Evolutionary conservation across 306 rosid species (phyloP).

Genomic region (Rosa chinensis): DNA sequence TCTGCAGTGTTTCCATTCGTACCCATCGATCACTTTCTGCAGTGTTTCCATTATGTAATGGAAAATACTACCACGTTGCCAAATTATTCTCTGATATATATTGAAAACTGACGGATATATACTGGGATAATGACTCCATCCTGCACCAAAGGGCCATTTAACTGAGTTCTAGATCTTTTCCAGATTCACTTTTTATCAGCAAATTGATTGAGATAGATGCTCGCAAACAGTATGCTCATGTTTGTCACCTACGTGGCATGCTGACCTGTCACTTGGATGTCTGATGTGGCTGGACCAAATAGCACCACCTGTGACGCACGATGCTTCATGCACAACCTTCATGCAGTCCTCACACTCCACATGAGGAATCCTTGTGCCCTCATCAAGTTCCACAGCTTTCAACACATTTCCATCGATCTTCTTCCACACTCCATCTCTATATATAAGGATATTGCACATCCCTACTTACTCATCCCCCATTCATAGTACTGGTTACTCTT

Average conservation of each 20-base stretch:
- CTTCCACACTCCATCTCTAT: conserved; percentile 6
- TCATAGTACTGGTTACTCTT: background rate
- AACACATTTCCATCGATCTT: background rate
- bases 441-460: background rate
- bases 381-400: background rate
- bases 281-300: conserved; percentile 19
- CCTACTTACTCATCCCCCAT: background rate
- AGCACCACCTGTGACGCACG: background rate
- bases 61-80: background rate
- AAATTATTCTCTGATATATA: too few species aligned
- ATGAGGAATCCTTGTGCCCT: conserved; percentile 27
- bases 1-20: background rate
- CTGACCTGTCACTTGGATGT: conserved; percentile 14
- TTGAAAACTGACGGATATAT: too few species aligned
- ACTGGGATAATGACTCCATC: conserved; percentile 3
- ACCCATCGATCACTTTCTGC: background rate
- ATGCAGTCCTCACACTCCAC: conserved; percentile 30
- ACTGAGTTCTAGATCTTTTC: background rate
- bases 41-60: background rate
- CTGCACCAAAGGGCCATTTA: conserved; percentile 4
- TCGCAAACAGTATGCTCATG: background rate
- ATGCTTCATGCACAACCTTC: background rate
- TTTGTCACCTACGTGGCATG: background rate
- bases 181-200: background rate
- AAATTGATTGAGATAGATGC: background rate